These are phyloP conservation scores for Pythium utonaiense DNA, from an alignment of 352 stramenopile genomes.

Conservation along the genomic window DNA sequence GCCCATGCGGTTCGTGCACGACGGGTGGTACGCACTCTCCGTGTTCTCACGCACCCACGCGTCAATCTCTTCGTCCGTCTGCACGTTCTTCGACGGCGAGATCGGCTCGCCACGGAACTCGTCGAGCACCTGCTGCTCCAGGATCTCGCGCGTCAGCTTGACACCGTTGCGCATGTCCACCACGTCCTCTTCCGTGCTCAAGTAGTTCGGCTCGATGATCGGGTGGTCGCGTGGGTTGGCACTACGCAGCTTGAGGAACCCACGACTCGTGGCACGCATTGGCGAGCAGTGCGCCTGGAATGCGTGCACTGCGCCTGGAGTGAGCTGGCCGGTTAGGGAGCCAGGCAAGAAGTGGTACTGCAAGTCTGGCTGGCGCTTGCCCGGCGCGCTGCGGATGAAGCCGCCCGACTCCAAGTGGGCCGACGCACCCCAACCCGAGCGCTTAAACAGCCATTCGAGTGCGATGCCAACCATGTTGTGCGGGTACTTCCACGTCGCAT, in stretches of 20 bases:
- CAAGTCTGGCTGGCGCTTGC: constrained; percentile 82
- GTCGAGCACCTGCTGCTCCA: constrained; percentile 85
- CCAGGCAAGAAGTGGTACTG: constrained; percentile 90
- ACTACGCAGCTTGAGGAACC: constrained; percentile 77
- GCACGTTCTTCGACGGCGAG: constrained; percentile 55
- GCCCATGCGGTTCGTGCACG: constrained; percentile 89
- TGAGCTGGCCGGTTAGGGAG: constrained; percentile 69
- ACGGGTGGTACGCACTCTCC: constrained; percentile 88
- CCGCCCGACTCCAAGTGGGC: constrained; percentile 83
- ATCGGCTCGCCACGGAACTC: constrained; percentile 79
- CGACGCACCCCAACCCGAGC: constrained; percentile 70
- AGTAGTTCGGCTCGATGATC: constrained; percentile 88
- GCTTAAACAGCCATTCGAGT: constrained; percentile 77
- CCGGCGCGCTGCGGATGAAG: constrained; percentile 79
- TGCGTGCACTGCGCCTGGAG: constrained; percentile 55
- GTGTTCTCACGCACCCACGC: constrained; percentile 81
- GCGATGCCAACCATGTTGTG: constrained; percentile 86
- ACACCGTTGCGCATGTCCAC: constrained; percentile 77
- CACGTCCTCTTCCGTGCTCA: constrained; percentile 75
- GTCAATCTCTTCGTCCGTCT: constrained; percentile 76
- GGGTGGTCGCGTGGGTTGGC: constrained; percentile 69
- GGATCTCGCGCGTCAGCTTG: constrained; percentile 81
- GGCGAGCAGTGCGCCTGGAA: constrained; percentile 88
- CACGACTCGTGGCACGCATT: constrained; percentile 84
- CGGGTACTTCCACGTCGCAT: constrained; percentile 86